Base-by-base conservation (phyloP, 2,329 filamentous ascomycete genomes). In the Calonectria honghensis region DNA sequence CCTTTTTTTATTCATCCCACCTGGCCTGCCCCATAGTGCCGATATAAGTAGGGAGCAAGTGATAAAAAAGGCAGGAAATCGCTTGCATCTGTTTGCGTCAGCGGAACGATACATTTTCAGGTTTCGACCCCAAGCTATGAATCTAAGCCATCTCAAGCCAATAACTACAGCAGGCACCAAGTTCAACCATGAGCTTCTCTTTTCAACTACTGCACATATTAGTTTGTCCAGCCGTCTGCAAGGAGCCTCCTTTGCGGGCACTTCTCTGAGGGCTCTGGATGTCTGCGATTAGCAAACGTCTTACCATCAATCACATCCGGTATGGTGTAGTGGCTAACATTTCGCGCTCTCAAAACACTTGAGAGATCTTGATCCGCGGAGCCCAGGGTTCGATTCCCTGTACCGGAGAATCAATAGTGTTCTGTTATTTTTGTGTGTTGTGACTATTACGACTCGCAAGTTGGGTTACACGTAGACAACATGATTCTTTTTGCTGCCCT, bases 301-400 rank as follows among this genome's bases (percentile, higher is more conserved):
- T 45, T 16, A n/a, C 6, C 24, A 31, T 7, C 29, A 27, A 52
- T 27, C 50, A 65, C 61, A 65, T 82, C 81, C 81, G 81, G 81
- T 82, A 82, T 82, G 81, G 81, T 82, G 81, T 82, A 82, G 80
- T 82, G 81, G 81, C 81, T 80, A 82, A 82, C 81, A 82, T 82
- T 82, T 82, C 80, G 79, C 81, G 81, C 81, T 82, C 81, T 82
- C 81, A 82, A 68, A 76, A 79, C 73, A 48, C 45, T 65, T 61
- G 64, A 70, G 66, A 61, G 67, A 64, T 65, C 18, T 45, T 32
- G 39, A 59, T 41, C 73, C 73, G 73, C 73, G 73, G 73, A 75
- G 73, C 73, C 70, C 73, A 75, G 73, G 73, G 73, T 75, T 75
- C 70, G 70, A 73, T 75, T 75, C 73, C 73, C 70, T 75, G 71